Base-by-base conservation (phyloP, 2,329 filamentous ascomycete species). In the Emergomyces pasteurianus region DNA sequence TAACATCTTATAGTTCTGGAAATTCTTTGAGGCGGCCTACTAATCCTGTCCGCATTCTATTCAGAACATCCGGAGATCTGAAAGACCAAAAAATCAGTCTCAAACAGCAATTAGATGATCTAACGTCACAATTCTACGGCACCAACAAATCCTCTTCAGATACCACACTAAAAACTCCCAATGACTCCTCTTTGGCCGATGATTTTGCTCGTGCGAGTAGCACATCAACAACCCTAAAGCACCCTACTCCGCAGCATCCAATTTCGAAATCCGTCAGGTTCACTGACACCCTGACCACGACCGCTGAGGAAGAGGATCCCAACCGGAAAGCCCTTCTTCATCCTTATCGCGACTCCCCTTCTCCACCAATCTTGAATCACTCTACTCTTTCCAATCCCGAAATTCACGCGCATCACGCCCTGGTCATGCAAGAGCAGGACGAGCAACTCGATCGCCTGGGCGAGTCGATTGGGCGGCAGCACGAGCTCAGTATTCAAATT, bases 401-500 rank as follows among this genome's bases (percentile, higher is more conserved):
- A 75, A 86, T 97, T 65, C 89, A 96, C 75, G 80, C 82, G 26
- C 92, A 95, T 74, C 94, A 99, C 76, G 79, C 81, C 60, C 85
- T 85, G 64, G 85, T 96, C 31, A 79, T 99, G 43, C 81, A 82
- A n/a, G 86, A 96, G 64, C 94, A 99, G 75, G 94, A 99, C 71
- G 88, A 89, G 65, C 91, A 96, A 73, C 81, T 99, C n/a, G 92
- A 97, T 72, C 81, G 83, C 10, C 79, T 99, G 3, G 90, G 92
- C n/a, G 84, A 86, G 69, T 90, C 85, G 61, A 96, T 99, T 67
- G 83, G 89, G 3, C 84, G 94, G 46, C 94, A 97, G 78, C 82
- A 95, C 57, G 90, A 97, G 77, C 80, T 99, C 63, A 92, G 88
- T 71, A 95, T 96, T 78, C 90, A 94, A 77, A 97, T 99, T 69